Conservation (phyloP, 169 alveolate species). For the Eimeria tenella region DNA sequence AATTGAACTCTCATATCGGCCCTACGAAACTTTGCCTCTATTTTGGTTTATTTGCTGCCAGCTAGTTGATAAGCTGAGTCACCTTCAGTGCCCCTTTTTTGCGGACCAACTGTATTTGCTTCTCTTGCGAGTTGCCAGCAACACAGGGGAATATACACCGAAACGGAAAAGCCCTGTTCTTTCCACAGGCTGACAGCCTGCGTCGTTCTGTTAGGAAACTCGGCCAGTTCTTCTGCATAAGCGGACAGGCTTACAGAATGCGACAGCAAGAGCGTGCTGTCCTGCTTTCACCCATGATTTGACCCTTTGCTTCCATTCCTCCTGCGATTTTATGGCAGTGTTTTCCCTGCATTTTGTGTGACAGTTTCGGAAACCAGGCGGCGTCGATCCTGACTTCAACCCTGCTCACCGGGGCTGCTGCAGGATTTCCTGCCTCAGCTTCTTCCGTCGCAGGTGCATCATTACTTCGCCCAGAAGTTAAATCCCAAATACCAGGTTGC, state of each 20-base stretch:
- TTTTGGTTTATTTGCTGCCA: no score
- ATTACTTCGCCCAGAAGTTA: slow-evolving; percentile 19
- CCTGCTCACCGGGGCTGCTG: slow-evolving; percentile 43
- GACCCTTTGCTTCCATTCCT: neutral
- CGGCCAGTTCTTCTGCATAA: no score
- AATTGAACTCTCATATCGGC: no score
- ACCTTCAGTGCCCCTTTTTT: no score
- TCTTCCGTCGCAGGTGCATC: slow-evolving; percentile 45
- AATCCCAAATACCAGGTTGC: slow-evolving; percentile 7
- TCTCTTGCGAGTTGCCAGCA: no score
- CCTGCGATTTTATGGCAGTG: neutral
- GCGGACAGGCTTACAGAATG: no score
- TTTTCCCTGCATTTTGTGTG: neutral
- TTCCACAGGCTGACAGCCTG: no score
- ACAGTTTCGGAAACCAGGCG: slow-evolving; percentile 66
- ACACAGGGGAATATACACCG: no score
- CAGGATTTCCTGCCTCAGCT: slow-evolving; percentile 42
- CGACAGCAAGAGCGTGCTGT: neutral
- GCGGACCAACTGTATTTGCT: no score
- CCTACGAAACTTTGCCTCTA: neutral
- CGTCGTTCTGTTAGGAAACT: no score
- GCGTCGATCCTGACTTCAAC: slow-evolving; percentile 68
- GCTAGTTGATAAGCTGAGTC: no score
- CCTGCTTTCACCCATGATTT: neutral
- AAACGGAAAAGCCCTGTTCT: no score